A percentile compares a stretch with the other conserved stretches of the same genome.
These are phyloP conservation scores for Mycena leptocephala DNA, from an alignment of 768 basidiomycete species.

Conservation along the genomic window DNA sequence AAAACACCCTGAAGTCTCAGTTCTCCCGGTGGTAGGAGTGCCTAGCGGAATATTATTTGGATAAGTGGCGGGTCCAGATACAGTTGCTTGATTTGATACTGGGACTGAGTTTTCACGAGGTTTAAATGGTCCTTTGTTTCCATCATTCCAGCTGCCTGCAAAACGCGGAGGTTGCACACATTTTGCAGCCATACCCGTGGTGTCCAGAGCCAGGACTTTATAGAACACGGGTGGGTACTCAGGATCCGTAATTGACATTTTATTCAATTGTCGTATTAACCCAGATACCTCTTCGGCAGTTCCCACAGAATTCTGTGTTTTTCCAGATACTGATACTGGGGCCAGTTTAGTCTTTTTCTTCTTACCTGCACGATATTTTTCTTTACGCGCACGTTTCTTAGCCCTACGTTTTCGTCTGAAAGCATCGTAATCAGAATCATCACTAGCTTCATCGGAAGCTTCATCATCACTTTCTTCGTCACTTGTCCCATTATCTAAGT, in stretches of 20 bases:
- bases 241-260: slow-evolving; percentile 22
- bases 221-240: slow-evolving; percentile 25
- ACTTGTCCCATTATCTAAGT: background rate
- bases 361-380: background rate
- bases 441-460: background rate
- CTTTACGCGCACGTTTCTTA: background rate
- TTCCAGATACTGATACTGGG: background rate
- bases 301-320: background rate
- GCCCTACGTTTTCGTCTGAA: too few relatives aligned
- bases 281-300: slow-evolving; percentile 24
- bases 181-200: too few relatives aligned
- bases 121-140: too few relatives aligned
- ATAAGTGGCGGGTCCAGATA: background rate
- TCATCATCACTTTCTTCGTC: background rate
- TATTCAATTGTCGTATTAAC: slow-evolving; percentile 24
- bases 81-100: too few relatives aligned
- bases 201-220: background rate
- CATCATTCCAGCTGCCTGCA: background rate
- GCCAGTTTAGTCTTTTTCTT: background rate
- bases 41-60: too few relatives aligned
- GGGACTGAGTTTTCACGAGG: too few relatives aligned
- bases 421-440: too few relatives aligned
- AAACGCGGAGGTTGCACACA: too few relatives aligned
- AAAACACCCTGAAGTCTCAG: too few relatives aligned
- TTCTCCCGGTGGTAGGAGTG: too few relatives aligned